These are phyloP conservation scores for Emericellopsis terricola DNA, from an alignment of 495 filamentous ascomycete species.

Conservation along the genomic window DNA sequence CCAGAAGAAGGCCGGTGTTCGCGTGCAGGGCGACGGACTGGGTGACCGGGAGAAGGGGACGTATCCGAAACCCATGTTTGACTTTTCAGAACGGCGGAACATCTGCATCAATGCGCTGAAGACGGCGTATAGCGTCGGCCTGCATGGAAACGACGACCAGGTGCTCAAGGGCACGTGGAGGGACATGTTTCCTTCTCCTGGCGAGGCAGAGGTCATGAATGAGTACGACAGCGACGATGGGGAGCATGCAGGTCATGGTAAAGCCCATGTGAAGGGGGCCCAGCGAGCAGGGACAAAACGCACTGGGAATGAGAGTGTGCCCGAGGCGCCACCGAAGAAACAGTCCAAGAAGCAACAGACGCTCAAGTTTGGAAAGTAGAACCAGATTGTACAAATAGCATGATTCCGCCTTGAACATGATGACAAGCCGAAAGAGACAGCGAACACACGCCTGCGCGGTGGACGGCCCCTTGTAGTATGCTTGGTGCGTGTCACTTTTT, in stretches of 20 bases:
- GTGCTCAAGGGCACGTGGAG: conserved; percentile 47
- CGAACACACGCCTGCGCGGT: too few species aligned
- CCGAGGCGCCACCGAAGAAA: too few species aligned
- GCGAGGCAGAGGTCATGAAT: conserved; percentile 26
- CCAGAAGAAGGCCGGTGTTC: conserved; percentile 38
- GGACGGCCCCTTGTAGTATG: too few species aligned
- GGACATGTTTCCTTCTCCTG: conserved; percentile 31
- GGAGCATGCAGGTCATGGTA: conserved; percentile 11
- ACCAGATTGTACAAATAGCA: too few species aligned
- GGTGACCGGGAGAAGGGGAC: conserved; percentile 13
- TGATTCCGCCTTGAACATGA: too few species aligned
- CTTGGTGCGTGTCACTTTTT: too few species aligned
- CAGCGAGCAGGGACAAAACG: neutral
- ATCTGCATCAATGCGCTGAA: conserved; percentile 47
- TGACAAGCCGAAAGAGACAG: too few species aligned
- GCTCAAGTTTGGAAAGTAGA: too few species aligned
- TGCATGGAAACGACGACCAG: conserved; percentile 38
- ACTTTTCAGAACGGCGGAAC: conserved; percentile 38
- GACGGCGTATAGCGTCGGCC: conserved; percentile 38
- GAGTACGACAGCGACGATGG: conserved; percentile 11
- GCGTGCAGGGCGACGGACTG: conserved; percentile 33
- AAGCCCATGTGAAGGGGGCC: conserved; percentile 6
- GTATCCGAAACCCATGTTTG: conserved; percentile 59
- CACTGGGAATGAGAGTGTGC: neutral
- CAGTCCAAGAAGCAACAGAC: conserved; percentile 2